Percentiles rank a stretch among this genome's conserved stretches.
Conservation (phyloP, 2,329 filamentous ascomycete species). For the Falciphora oryzae region DNA sequence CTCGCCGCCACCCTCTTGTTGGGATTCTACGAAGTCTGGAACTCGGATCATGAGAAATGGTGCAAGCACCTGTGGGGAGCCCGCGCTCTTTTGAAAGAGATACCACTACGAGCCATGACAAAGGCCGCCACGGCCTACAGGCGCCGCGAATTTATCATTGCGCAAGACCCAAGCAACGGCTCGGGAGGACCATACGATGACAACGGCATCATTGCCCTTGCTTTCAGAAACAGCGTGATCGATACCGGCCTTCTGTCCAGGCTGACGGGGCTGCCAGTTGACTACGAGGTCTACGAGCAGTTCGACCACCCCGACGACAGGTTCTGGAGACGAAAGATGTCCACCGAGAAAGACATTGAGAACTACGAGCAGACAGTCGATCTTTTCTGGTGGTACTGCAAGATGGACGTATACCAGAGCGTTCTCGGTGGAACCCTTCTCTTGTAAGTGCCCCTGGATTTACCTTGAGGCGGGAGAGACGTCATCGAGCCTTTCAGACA, state of each 20-base stretch:
- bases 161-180: background rate
- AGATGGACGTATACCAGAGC: conserved; percentile 90
- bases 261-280: conserved; percentile 34
- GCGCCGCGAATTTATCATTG: conserved; percentile 21
- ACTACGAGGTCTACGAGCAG: conserved; percentile 32
- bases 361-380: conserved; percentile 78
- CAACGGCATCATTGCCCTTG: background rate
- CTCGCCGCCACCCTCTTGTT: conserved; percentile 83
- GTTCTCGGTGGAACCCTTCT: conserved; percentile 79
- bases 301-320: background rate
- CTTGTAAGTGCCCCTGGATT: conserved; percentile 56
- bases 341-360: conserved; percentile 60
- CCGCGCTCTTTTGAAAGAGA: conserved; percentile 73
- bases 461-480: background rate
- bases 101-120: conserved; percentile 70
- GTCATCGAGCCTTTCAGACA: background rate
- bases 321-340: conserved; percentile 7
- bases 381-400: conserved; percentile 92
- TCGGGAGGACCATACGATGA: background rate
- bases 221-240: conserved; percentile 13
- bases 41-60: conserved; percentile 93
- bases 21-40: conserved; percentile 91
- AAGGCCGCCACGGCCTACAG: conserved; percentile 62
- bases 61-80: conserved; percentile 85
- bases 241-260: conserved; percentile 35